Conservation (phyloP, 75 land plant genomes). For the Pinus albicaulis region DNA sequence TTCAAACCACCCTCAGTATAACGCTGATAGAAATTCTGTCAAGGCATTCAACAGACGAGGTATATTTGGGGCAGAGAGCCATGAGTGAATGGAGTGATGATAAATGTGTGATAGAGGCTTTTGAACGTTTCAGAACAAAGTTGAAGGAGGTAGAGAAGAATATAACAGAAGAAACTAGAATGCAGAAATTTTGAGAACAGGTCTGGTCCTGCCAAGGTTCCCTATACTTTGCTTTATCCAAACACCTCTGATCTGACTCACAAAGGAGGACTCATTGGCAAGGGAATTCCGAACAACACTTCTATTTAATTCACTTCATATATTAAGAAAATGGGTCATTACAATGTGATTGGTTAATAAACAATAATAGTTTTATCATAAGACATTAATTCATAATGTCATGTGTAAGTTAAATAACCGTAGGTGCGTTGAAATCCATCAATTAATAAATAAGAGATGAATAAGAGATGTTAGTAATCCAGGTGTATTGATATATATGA, state of each 20-base stretch:
- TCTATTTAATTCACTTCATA: too few relatives aligned
- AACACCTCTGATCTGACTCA: not conserved
- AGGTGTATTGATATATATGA: too few relatives aligned
- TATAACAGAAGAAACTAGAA: not conserved
- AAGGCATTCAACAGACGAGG: constrained; percentile 78
- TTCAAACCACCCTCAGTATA: not conserved
- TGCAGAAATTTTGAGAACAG: not conserved
- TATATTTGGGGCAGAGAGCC: constrained; percentile 59
- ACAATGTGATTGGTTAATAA: not conserved
- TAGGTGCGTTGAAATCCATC: too few relatives aligned
- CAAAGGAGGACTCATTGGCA: not conserved
- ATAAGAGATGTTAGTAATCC: too few relatives aligned
- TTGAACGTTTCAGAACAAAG: not conserved
- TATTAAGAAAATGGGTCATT: too few relatives aligned
- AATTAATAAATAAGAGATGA: too few relatives aligned
- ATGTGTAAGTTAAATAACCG: too few relatives aligned
- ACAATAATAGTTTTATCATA: too few relatives aligned
- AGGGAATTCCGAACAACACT: not conserved
- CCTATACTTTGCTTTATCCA: not conserved
- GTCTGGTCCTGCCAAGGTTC: not conserved
- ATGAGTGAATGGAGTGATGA: constrained; percentile 17
- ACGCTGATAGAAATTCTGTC: constrained; percentile 56
- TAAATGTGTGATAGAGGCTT: not conserved
- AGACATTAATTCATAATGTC: too few relatives aligned
- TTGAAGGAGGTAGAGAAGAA: not conserved